A percentile compares a stretch with the other conserved stretches of the same genome.
Conservation (phyloP, 331 rosid genomes). For the Spiraea crenata region DNA sequence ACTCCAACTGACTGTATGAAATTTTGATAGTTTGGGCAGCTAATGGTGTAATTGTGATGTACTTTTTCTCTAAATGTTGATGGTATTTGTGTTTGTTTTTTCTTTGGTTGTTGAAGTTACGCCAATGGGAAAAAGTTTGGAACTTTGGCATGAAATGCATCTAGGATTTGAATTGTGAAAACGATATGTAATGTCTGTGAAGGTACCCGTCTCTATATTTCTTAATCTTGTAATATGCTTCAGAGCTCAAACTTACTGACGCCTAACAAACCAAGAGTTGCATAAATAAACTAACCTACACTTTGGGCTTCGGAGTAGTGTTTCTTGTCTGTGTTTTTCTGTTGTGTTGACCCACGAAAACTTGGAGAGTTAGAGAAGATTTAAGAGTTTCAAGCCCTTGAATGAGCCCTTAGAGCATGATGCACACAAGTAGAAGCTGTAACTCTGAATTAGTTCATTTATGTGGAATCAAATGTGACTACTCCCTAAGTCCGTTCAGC, state of each 20-base stretch:
- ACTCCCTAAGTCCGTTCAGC: neutral
- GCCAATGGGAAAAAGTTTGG: neutral
- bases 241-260: neutral
- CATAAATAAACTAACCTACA: neutral
- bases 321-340: neutral
- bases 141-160: neutral
- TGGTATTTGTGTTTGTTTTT: no score
- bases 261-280: neutral
- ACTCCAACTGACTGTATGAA: neutral
- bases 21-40: neutral
- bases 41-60: neutral
- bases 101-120: neutral
- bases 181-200: neutral
- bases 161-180: neutral
- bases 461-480: neutral
- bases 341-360: neutral
- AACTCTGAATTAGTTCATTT: neutral
- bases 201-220: neutral
- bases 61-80: neutral
- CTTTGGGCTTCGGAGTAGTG: neutral
- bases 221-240: neutral
- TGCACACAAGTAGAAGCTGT: neutral
- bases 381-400: neutral
- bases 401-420: neutral
- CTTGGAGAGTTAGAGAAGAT: neutral